Percentiles rank a stretch among this genome's conserved stretches.
Conservation (phyloP, 2,329 filamentous ascomycete species). For the Sordariomycetes sp. region DNA sequence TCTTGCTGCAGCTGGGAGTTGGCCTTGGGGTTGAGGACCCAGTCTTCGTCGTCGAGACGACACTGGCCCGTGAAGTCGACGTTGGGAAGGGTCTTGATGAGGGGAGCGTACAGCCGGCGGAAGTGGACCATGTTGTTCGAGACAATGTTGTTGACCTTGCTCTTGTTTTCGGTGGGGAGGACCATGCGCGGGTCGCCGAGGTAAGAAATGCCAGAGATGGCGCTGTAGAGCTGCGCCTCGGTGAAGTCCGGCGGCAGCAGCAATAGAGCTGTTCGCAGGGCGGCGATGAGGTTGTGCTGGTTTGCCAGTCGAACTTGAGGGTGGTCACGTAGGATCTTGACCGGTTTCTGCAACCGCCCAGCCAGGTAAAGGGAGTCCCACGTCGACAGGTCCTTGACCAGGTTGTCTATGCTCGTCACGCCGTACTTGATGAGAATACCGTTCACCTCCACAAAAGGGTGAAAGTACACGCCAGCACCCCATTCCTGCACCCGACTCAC, state of each 20-base stretch:
- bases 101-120: constrained; percentile 78
- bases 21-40: constrained; percentile 34
- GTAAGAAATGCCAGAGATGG: constrained; percentile 88
- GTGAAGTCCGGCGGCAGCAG: constrained; percentile 78
- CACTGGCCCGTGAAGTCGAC: constrained; percentile 59
- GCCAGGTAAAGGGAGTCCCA: constrained; percentile 98
- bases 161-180: constrained; percentile 79
- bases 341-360: constrained; percentile 89
- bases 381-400: constrained; percentile 75
- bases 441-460: constrained; percentile 89
- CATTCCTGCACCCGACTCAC: constrained; percentile 84
- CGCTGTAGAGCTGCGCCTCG: constrained; percentile 79
- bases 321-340: constrained; percentile 94
- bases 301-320: constrained; percentile 87
- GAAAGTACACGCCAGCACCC: constrained; percentile 95
- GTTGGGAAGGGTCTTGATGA: constrained; percentile 86
- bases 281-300: constrained; percentile 89
- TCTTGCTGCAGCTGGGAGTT: constrained; percentile 73
- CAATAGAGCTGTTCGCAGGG: constrained; percentile 79
- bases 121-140: constrained; percentile 86
- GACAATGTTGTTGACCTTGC: constrained; percentile 92
- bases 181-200: constrained; percentile 95
- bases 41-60: constrained; percentile 26
- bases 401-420: constrained; percentile 85
- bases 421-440: constrained; percentile 97